Base-by-base conservation (phyloP, 192 early-diverging fungal genomes). In the Tieghemiomyces parasiticus region DNA sequence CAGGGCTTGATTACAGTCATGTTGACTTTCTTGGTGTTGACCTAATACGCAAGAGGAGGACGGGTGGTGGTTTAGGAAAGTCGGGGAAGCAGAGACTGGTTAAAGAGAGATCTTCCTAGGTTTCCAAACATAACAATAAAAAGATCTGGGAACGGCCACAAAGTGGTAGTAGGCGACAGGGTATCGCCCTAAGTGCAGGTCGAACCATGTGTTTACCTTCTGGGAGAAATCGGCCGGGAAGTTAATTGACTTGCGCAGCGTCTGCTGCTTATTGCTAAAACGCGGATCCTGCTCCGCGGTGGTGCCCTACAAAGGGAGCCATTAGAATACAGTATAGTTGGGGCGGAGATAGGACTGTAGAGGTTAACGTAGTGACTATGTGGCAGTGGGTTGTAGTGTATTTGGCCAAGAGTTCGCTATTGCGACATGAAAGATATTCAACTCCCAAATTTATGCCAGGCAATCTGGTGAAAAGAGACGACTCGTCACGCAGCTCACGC, bases 11-110 rank as follows among this genome's bases (percentile, higher is more conserved):
- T 83, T 3, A 89, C 87, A 0, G 77, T 71, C 69, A 95, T 49
- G 63, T 95, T 90, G 24, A 98, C 89, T 65, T 94, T 96, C 58
- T 78, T 76, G 61, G 93, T 80, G 55, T 93, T 82, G 13, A 93
- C 80, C 89, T 91, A 63, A 14, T 1, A 22, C 22, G 2, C 45
- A 14, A 46, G 45, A 22, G 12, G 2, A 3, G 3, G 16, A 14
- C 16, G 16, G 2, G 22, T 46, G 19, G 19, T n/a, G 45, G 19
- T 14, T 22, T n/a, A 46, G 22, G 38, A 14, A 14, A 14, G 10
- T 12, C 16, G 45, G 10, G 16, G 16, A 46, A 22, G 22, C 12
- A 4, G 19, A 46, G 22, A 44, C 2, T 14, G 1, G 22, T n/a
- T 1, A 46, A 46, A 10, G 22, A 2, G 22, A 4, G 3, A 12